A percentile compares a stretch with the other conserved stretches of the same genome.
Evolutionary conservation across 2,329 filamentous ascomycete genomes (phyloP).

Genomic region (Apiospora pterosperma): DNA sequence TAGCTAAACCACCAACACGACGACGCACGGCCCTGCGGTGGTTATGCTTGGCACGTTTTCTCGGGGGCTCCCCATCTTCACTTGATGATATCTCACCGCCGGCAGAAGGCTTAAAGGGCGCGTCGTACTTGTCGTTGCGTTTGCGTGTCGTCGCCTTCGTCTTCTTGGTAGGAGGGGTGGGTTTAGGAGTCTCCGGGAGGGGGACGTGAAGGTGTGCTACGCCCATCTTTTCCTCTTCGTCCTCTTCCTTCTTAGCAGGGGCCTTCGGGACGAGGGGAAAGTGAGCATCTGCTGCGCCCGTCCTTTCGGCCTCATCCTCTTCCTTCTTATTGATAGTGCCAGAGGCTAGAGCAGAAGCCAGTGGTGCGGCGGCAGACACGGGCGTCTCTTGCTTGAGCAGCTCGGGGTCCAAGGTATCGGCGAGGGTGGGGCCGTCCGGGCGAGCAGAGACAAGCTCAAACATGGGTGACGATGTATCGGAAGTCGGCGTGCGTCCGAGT

Average conservation of each 20-base stretch:
- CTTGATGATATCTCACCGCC: not conserved
- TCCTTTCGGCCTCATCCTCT: not conserved
- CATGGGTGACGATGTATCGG: fast-evolving
- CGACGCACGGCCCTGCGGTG: not conserved
- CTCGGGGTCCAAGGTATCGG: not conserved
- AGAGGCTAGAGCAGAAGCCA: too few relatives aligned
- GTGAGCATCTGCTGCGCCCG: too few relatives aligned
- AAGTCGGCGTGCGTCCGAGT: not conserved
- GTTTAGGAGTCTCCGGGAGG: not conserved
- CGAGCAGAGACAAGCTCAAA: too few relatives aligned
- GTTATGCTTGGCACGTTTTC: not conserved
- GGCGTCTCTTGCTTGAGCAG: not conserved
- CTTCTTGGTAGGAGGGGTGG: not conserved
- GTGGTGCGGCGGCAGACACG: not conserved
- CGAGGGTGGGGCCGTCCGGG: not conserved
- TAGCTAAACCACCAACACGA: not conserved
- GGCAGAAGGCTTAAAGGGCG: not conserved
- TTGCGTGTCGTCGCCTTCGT: not conserved
- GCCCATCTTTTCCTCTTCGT: not conserved
- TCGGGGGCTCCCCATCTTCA: not conserved
- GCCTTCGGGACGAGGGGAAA: too few relatives aligned
- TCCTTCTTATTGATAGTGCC: not conserved
- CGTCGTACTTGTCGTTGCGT: not conserved
- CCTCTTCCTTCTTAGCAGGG: too few relatives aligned
- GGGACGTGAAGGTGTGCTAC: not conserved